Evolutionary conservation across 257 asterid species (phyloP).

Genomic region (Eucommia ulmoides): DNA sequence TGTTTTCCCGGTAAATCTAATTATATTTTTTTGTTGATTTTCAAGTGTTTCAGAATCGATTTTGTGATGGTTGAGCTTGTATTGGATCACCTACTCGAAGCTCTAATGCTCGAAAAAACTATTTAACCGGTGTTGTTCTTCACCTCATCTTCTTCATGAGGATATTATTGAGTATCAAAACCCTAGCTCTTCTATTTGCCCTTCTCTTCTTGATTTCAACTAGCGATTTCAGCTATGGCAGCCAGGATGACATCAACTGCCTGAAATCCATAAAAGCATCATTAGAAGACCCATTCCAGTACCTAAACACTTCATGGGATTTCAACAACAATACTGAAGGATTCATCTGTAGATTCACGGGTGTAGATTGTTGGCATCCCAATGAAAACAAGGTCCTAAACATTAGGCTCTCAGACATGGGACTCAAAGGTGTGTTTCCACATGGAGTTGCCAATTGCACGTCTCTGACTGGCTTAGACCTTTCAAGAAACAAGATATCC

Average conservation of each 20-base stretch:
- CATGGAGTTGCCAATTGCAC: conserved; percentile 8
- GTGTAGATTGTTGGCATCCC: conserved; percentile 11
- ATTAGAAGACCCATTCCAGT: conserved; percentile 12
- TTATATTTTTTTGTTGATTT: too few species aligned
- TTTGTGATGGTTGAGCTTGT: not conserved
- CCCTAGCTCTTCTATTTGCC: not conserved
- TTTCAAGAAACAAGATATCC: conserved; percentile 12
- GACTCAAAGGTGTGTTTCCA: conserved; percentile 16
- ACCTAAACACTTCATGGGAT: conserved; percentile 7
- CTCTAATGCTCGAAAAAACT: not conserved
- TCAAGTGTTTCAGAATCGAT: too few species aligned
- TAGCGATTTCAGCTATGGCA: not conserved
- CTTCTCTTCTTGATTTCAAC: not conserved
- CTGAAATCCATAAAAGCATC: conserved; percentile 6
- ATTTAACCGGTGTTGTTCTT: too few species aligned
- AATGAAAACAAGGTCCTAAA: conserved; percentile 11
- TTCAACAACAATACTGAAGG: conserved; percentile 11
- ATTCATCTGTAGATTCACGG: conserved; percentile 3
- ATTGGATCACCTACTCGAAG: too few species aligned
- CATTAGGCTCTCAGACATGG: conserved; percentile 1
- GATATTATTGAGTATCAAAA: not conserved
- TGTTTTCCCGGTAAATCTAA: too few species aligned
- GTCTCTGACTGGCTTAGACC: conserved; percentile 7
- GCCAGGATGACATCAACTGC: conserved; percentile 6
- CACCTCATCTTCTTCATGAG: conserved; percentile 1